Percentiles rank a stretch among this genome's conserved stretches.
Conservation (phyloP, 306 rosid genomes). For the Adenanthera pavonina region DNA sequence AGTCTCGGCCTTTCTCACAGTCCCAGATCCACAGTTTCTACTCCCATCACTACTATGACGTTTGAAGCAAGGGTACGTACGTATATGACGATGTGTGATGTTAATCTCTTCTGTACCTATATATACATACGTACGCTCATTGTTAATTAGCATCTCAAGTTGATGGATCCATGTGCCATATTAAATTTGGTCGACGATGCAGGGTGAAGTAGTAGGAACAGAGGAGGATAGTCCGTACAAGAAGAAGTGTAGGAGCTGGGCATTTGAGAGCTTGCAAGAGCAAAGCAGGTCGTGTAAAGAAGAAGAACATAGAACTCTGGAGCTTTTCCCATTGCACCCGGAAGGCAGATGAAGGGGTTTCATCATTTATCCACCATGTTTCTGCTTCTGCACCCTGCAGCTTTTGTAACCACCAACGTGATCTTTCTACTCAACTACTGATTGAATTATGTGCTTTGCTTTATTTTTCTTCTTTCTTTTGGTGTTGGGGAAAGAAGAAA, state of each 20-base stretch:
- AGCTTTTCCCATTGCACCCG: constrained; percentile 93
- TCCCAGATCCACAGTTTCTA: constrained; percentile 53
- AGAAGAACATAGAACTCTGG: constrained; percentile 73
- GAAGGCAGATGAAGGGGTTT: constrained; percentile 74
- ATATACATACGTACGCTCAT: not conserved
- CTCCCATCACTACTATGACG: constrained; percentile 35
- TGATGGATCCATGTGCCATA: not conserved
- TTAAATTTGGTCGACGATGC: not conserved
- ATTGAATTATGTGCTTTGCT: constrained; percentile 48
- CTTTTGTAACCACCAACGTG: constrained; percentile 19
- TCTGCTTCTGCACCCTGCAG: not conserved
- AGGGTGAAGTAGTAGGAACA: constrained; percentile 55
- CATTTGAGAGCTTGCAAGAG: constrained; percentile 62
- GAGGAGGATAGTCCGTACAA: constrained; percentile 81
- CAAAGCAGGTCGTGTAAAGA: constrained; percentile 45
- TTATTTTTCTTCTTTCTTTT: constrained; percentile 61
- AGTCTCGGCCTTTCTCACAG: constrained; percentile 65
- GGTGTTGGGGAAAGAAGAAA: constrained; percentile 82
- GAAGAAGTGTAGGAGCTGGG: constrained; percentile 79
- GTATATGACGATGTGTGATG: not conserved
- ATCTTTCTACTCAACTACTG: constrained; percentile 9
- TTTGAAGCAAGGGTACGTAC: constrained; percentile 33
- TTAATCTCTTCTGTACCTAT: too few species aligned
- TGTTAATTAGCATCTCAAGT: not conserved
- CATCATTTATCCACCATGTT: not conserved